Evolutionary conservation across 208 protist species (phyloP).

Genomic region (Crithidia sp.): DNA sequence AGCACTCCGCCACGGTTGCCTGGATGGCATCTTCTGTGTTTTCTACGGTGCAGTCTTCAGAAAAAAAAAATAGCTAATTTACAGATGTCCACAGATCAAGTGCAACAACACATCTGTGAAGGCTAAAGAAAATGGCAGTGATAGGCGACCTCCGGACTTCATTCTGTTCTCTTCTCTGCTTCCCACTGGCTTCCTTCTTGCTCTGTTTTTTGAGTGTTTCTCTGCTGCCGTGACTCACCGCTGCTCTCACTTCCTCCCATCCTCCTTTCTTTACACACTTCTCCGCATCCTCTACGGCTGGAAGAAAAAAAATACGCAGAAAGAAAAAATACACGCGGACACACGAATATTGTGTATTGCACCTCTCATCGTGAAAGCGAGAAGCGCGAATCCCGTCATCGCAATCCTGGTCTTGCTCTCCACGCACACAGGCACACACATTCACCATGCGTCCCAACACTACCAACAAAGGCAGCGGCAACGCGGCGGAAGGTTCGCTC

Average conservation of each 20-base stretch:
- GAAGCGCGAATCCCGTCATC: background rate
- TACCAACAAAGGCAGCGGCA: background rate
- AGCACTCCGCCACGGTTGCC: too few relatives aligned
- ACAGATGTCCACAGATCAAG: too few relatives aligned
- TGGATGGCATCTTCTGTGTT: too few relatives aligned
- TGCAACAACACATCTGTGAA: too few relatives aligned
- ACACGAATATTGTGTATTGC: too few relatives aligned
- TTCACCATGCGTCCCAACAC: constrained; percentile 17
- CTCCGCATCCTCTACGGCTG: too few relatives aligned
- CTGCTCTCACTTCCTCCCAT: constrained; percentile 1
- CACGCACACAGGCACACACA: constrained; percentile 2
- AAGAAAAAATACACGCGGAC: background rate
- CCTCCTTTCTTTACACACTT: background rate
- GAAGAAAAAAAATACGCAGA: background rate
- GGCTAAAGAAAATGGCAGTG: too few relatives aligned
- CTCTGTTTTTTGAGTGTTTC: background rate
- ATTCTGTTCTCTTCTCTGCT: background rate
- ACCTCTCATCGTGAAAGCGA: too few relatives aligned
- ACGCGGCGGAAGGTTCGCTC: constrained; percentile 29
- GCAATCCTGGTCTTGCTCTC: background rate
- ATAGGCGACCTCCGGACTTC: too few relatives aligned
- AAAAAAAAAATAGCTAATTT: too few relatives aligned
- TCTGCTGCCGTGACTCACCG: background rate
- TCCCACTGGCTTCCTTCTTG: background rate
- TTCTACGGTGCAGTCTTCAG: too few relatives aligned